Conservation (phyloP, 2,329 filamentous ascomycete genomes). For the Claviceps capensis region DNA sequence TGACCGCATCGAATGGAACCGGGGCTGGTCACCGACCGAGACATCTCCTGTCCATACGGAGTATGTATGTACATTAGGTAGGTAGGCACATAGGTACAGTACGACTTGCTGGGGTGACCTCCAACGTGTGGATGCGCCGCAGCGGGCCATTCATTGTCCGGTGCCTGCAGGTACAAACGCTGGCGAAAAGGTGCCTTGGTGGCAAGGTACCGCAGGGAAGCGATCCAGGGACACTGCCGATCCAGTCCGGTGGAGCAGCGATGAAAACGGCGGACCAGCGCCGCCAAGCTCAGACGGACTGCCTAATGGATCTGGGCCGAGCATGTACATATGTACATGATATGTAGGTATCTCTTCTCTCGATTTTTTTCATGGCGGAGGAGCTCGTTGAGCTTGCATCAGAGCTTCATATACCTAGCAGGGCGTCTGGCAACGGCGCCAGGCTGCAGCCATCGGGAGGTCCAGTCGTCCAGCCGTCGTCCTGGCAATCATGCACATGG, state of each 20-base stretch:
- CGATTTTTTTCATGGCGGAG: no score
- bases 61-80: no score
- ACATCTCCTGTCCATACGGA: not conserved
- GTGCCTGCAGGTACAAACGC: conserved; percentile 7
- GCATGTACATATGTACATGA: no score
- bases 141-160: conserved; percentile 2
- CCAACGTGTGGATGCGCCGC: conserved; percentile 4
- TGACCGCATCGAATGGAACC: no score
- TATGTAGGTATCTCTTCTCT: no score
- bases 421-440: no score
- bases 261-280: conserved; percentile 1
- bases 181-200: not conserved
- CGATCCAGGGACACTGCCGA: conserved; percentile 3
- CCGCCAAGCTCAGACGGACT: not conserved
- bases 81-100: not conserved
- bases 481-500: not conserved
- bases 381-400: no score
- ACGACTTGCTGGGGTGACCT: not conserved
- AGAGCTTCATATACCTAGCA: no score
- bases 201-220: not conserved
- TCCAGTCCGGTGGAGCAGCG: not conserved
- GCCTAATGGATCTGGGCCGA: no score
- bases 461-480: not conserved
- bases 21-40: not conserved
- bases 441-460: no score